Conservation (phyloP, 2,329 filamentous ascomycete species). For the Aureobasidium vineae region DNA sequence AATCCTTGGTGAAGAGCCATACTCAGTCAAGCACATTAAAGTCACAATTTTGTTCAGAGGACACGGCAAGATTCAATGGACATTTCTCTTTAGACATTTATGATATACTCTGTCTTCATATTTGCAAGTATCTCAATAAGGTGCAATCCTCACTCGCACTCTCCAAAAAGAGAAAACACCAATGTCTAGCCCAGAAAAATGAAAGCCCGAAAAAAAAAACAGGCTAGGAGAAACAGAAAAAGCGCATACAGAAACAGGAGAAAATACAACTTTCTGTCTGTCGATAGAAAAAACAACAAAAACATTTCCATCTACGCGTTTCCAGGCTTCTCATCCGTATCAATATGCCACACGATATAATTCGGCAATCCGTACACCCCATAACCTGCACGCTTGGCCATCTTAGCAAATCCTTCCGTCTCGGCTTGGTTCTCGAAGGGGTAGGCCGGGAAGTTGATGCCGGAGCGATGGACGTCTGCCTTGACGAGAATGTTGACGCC, state of each 20-base stretch:
- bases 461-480: constrained; percentile 92
- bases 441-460: constrained; percentile 98
- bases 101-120: too few species aligned
- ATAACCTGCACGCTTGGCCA: constrained; percentile 96
- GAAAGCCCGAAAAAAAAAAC: too few species aligned
- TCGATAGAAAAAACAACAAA: not conserved
- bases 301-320: constrained; percentile 52
- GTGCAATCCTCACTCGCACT: too few species aligned
- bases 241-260: not conserved
- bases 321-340: constrained; percentile 90
- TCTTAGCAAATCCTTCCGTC: constrained; percentile 97
- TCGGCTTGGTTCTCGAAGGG: constrained; percentile 98
- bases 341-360: constrained; percentile 98
- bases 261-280: not conserved
- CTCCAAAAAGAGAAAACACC: too few species aligned
- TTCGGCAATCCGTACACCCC: constrained; percentile 90
- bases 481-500: constrained; percentile 98
- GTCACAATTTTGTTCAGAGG: too few species aligned
- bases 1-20: too few species aligned
- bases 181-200: too few species aligned
- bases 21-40: too few species aligned
- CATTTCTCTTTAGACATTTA: too few species aligned
- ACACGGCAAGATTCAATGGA: too few species aligned
- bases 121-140: too few species aligned
- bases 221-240: not conserved